Conservation (phyloP, 495 filamentous ascomycete species). For the Xylaria castorea region DNA sequence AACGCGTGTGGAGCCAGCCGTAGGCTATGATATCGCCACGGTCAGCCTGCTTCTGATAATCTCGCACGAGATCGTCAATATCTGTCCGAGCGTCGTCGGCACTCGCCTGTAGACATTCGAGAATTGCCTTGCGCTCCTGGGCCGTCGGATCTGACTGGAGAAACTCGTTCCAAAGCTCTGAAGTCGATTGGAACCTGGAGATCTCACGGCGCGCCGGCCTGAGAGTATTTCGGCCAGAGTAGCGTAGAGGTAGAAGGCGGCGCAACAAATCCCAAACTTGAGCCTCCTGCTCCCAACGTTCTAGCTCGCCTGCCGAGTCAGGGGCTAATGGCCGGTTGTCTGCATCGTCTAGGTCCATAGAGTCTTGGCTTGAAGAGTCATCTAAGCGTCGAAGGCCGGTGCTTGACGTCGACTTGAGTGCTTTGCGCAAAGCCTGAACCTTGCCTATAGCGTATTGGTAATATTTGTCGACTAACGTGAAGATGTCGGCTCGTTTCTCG, state of each 20-base stretch:
- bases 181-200: constrained; percentile 44
- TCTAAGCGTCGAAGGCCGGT: constrained; percentile 46
- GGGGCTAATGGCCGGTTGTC: constrained; percentile 46
- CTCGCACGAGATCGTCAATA: constrained; percentile 75
- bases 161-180: constrained; percentile 54
- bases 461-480: constrained; percentile 53
- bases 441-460: constrained; percentile 49
- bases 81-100: constrained; percentile 68
- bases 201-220: constrained; percentile 39
- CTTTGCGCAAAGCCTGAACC: constrained; percentile 46
- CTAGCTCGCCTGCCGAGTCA: constrained; percentile 43
- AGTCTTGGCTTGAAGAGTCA: constrained; percentile 63
- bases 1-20: constrained; percentile 91
- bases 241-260: constrained; percentile 60
- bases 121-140: constrained; percentile 72
- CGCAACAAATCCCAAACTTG: constrained; percentile 89
- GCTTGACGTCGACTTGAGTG: constrained; percentile 32
- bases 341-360: constrained; percentile 64
- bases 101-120: constrained; percentile 83
- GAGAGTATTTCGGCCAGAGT: constrained; percentile 43
- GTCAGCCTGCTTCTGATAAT: constrained; percentile 72
- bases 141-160: constrained; percentile 56
- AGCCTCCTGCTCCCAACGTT: constrained; percentile 65
- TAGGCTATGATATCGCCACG: constrained; percentile 72
- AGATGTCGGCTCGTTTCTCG: constrained; percentile 52